A percentile compares a stretch with the other conserved stretches of the same genome.
phyloP scores from a whole-genome alignment of 805 yeast species.

The Kregervanrija pseudodelftensis region DNA sequence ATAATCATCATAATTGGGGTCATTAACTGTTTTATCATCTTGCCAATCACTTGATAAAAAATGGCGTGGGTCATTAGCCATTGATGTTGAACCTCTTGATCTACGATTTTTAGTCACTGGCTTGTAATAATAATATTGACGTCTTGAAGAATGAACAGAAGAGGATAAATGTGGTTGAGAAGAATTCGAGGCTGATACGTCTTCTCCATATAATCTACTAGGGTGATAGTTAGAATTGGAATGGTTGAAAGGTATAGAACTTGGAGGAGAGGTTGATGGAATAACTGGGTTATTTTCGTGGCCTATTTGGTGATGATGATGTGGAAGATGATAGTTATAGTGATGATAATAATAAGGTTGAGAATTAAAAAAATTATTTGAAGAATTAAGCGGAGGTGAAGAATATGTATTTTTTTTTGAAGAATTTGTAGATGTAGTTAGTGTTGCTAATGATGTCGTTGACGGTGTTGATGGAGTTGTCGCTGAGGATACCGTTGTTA shows the following conservation, averaged over 20 bases:
- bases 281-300: background rate
- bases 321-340: slow-evolving; percentile 2
- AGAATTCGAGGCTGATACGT: slow-evolving; percentile 2
- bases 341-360: slow-evolving; percentile 1
- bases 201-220: slow-evolving; percentile 6
- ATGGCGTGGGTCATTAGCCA: background rate
- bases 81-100: slow-evolving; percentile 10
- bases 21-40: background rate
- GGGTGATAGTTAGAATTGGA: slow-evolving; percentile 5
- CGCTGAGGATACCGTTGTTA: too few relatives aligned
- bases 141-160: slow-evolving; percentile 17
- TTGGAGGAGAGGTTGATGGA: slow-evolving; percentile 4
- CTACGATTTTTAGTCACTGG: slow-evolving; percentile 11
- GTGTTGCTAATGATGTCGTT: too few relatives aligned
- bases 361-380: background rate
- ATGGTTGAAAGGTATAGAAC: slow-evolving; percentile 7
- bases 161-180: slow-evolving; percentile 5
- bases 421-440: too few relatives aligned
- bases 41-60: background rate
- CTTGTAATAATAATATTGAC: slow-evolving; percentile 22
- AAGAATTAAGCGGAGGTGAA: slow-evolving; percentile 1
- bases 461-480: too few relatives aligned
- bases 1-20: background rate
- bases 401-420: background rate
- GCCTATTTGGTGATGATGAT: slow-evolving; percentile 4